phyloP scores from a whole-genome alignment of 768 basidiomycete genomes.

The Tricholoma sp. region DNA sequence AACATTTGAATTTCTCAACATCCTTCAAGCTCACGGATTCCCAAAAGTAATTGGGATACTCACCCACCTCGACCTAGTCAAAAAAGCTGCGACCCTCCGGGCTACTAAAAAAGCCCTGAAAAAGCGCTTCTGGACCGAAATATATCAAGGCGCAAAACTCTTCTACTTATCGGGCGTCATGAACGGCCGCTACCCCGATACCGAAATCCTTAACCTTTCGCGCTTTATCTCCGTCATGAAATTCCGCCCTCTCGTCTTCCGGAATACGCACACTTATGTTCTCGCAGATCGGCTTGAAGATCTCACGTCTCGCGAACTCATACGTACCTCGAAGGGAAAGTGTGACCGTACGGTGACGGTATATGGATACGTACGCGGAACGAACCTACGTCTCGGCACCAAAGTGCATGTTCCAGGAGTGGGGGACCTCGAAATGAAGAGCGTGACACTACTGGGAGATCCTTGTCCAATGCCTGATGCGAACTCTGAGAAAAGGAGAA shows the following conservation, averaged over 20 bases:
- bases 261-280: slow-evolving; percentile 92
- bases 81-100: slow-evolving; percentile 80
- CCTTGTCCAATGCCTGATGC: slow-evolving; percentile 92
- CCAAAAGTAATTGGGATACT: slow-evolving; percentile 98
- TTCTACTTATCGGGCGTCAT: slow-evolving; percentile 97
- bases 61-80: slow-evolving; percentile 94
- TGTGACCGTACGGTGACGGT: slow-evolving; percentile 91
- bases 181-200: slow-evolving; percentile 96
- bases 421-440: slow-evolving; percentile 79
- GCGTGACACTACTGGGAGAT: slow-evolving; percentile 75
- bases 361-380: slow-evolving; percentile 93
- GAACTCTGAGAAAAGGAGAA: slow-evolving; percentile 86
- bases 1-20: slow-evolving; percentile 97
- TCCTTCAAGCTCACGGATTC: slow-evolving; percentile 95
- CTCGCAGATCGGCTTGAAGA: slow-evolving; percentile 95
- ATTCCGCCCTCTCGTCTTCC: slow-evolving; percentile 94
- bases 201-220: slow-evolving; percentile 91
- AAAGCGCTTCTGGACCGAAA: slow-evolving; percentile 99
- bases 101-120: slow-evolving; percentile 92
- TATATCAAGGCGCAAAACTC: slow-evolving; percentile 96
- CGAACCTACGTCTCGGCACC: slow-evolving; percentile 68
- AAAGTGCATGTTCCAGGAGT: slow-evolving; percentile 94
- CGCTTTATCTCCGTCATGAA: slow-evolving; percentile 98
- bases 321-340: slow-evolving; percentile 76
- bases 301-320: slow-evolving; percentile 80